Evolutionary conservation across 495 filamentous ascomycete species (phyloP).

Genomic region (Aspergillus panamensis): DNA sequence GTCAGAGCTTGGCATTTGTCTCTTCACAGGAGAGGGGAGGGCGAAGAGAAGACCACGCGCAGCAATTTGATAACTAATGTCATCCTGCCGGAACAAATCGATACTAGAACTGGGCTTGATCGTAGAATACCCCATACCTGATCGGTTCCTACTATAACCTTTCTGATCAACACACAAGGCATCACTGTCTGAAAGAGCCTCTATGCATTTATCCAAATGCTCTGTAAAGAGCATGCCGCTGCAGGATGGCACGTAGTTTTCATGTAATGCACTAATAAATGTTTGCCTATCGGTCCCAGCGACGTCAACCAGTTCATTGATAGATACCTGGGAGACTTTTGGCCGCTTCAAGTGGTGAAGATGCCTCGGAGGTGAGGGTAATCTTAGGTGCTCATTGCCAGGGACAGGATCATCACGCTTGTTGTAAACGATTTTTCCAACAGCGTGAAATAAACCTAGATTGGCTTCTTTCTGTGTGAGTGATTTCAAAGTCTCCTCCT

Average conservation of each 20-base stretch:
- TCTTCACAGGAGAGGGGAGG: conserved; percentile 79
- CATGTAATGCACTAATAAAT: conserved; percentile 88
- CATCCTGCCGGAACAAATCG: conserved; percentile 80
- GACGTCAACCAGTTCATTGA: conserved; percentile 78
- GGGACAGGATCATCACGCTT: conserved; percentile 57
- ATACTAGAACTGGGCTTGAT: conserved; percentile 49
- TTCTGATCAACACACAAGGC: conserved; percentile 55
- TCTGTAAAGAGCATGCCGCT: conserved; percentile 56
- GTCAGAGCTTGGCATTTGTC: conserved; percentile 40
- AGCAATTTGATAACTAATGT: conserved; percentile 85
- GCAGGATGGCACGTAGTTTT: conserved; percentile 89
- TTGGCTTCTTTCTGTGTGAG: conserved; percentile 82
- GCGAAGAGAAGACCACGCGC: conserved; percentile 78
- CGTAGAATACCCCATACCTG: conserved; percentile 37
- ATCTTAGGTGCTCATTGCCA: conserved; percentile 22
- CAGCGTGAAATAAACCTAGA: conserved; percentile 91
- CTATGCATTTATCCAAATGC: conserved; percentile 72
- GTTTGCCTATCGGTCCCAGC: conserved; percentile 85
- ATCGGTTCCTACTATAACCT: conserved; percentile 26
- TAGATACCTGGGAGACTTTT: conserved; percentile 64
- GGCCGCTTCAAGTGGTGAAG: conserved; percentile 58
- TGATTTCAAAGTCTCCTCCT: conserved; percentile 65
- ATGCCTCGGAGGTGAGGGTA: conserved; percentile 57
- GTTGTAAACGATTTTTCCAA: conserved; percentile 94
- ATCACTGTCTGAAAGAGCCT: conserved; percentile 84